phyloP scores from a whole-genome alignment of 2,329 filamentous ascomycete genomes.

The Colletotrichum sp. region DNA sequence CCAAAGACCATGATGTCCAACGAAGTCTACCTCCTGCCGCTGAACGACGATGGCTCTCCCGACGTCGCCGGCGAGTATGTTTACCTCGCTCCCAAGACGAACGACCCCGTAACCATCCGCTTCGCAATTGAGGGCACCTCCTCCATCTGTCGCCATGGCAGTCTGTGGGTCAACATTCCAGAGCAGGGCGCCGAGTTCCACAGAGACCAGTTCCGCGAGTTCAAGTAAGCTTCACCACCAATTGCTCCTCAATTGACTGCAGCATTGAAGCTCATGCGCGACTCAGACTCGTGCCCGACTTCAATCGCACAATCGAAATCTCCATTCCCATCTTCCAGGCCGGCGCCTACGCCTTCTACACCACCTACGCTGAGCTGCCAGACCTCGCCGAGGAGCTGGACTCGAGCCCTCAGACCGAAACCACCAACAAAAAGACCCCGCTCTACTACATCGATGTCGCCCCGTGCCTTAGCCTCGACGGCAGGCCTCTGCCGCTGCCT shows the following conservation, averaged over 20 bases:
- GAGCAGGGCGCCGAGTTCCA: conserved; percentile 76
- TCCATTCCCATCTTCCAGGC: conserved; percentile 83
- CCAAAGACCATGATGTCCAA: conserved; percentile 67
- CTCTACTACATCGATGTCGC: conserved; percentile 94
- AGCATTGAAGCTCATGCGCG: not conserved
- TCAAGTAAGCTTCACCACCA: conserved; percentile 68
- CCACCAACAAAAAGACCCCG: conserved; percentile 70
- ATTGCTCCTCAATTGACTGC: not conserved
- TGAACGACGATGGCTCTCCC: conserved; percentile 93
- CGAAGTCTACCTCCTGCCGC: conserved; percentile 84
- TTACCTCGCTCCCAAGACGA: conserved; percentile 79
- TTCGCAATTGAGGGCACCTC: conserved; percentile 95
- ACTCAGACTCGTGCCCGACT: conserved; percentile 82
- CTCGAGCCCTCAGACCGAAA: conserved; percentile 49
- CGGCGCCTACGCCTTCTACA: conserved; percentile 94
- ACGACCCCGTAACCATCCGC: conserved; percentile 78
- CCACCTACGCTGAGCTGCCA: conserved; percentile 87
- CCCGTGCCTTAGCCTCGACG: conserved; percentile 77
- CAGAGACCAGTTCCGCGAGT: conserved; percentile 82
- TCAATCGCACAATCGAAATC: conserved; percentile 90
- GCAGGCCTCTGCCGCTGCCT: conserved; percentile 78
- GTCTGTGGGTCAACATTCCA: conserved; percentile 96
- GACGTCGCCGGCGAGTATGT: conserved; percentile 90
- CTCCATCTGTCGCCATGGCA: conserved; percentile 93
- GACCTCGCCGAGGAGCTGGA: conserved; percentile 67